A percentile compares a stretch with the other conserved stretches of the same genome.
Evolutionary conservation across 2,329 filamentous ascomycete species (phyloP).

Genomic region (Pyrenochaeta sp.): DNA sequence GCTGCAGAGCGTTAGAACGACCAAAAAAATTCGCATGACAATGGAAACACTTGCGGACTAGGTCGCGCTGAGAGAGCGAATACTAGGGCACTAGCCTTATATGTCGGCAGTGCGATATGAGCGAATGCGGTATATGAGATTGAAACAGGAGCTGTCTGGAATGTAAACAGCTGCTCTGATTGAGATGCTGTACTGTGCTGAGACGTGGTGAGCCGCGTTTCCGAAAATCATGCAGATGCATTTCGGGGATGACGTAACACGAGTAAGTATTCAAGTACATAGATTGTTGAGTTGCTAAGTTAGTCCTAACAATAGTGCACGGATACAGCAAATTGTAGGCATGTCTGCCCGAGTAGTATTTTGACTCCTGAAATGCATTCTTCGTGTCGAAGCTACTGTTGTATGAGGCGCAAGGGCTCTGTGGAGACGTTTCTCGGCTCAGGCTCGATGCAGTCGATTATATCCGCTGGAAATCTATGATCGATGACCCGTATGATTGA

Average conservation of each 20-base stretch:
- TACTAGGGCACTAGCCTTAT: background rate
- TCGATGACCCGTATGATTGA: too few species aligned
- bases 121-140: background rate
- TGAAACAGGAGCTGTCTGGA: background rate
- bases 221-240: conserved; percentile 7
- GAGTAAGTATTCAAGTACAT: background rate
- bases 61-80: background rate
- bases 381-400: background rate
- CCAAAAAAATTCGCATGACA: conserved; percentile 4
- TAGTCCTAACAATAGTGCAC: background rate
- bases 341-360: background rate
- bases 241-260: conserved; percentile 17
- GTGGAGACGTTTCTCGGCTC: background rate
- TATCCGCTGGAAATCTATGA: too few species aligned
- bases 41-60: conserved; percentile 9
- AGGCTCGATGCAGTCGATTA: background rate
- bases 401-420: background rate
- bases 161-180: conserved; percentile 5
- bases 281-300: background rate
- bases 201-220: conserved; percentile 12
- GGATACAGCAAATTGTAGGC: background rate
- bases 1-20: conserved; percentile 14
- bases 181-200: background rate
- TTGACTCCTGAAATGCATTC: background rate
- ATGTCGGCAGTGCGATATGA: background rate